Evolutionary conservation across 768 basidiomycete genomes (phyloP), one percentile per base, ranked within the genome.

Genomic region (Mycena amicta): DNA sequence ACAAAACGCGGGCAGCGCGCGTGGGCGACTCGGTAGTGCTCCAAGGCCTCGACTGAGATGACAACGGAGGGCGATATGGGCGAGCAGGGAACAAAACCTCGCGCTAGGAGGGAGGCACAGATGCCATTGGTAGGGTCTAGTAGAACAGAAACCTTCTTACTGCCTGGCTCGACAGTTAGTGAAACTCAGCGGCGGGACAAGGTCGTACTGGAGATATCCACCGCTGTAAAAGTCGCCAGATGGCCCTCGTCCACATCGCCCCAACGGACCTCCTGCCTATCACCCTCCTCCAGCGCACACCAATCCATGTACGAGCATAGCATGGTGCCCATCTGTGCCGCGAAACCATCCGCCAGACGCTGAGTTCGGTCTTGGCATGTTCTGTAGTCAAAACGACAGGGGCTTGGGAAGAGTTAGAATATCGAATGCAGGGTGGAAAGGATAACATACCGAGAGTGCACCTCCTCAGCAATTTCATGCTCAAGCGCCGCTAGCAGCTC

Each of bases 11-110:
- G n/a, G n/a, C n/a, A n/a, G n/a, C n/a, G n/a, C n/a, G n/a, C n/a
- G n/a, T n/a, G n/a, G 4, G 55, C 22, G 5, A 47, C 45, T 1
- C 60, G 60, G 22, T 51, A 68, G 2, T 29, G 18, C 50, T 63
- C 57, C 8, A 66, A 57, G 1, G 56, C 50, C 4, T 40, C 53
- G 26, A 57, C 29, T 4, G 31, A n/a, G n/a, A n/a, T n/a, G n/a
- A n/a, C n/a, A n/a, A n/a, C n/a, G n/a, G n/a, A n/a, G n/a, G n/a
- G n/a, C n/a, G n/a, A n/a, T n/a, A n/a, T n/a, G n/a, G n/a, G n/a
- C n/a, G n/a, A n/a, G n/a, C n/a, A n/a, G n/a, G n/a, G n/a, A n/a
- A n/a, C n/a, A n/a, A n/a, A n/a, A n/a, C n/a, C n/a, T n/a, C n/a
- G n/a, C n/a, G n/a, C n/a, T n/a, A n/a, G n/a, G n/a, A n/a, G n/a